Base-by-base conservation (phyloP, 2,329 filamentous ascomycete genomes). In the Periglandula ipomoeae region DNA sequence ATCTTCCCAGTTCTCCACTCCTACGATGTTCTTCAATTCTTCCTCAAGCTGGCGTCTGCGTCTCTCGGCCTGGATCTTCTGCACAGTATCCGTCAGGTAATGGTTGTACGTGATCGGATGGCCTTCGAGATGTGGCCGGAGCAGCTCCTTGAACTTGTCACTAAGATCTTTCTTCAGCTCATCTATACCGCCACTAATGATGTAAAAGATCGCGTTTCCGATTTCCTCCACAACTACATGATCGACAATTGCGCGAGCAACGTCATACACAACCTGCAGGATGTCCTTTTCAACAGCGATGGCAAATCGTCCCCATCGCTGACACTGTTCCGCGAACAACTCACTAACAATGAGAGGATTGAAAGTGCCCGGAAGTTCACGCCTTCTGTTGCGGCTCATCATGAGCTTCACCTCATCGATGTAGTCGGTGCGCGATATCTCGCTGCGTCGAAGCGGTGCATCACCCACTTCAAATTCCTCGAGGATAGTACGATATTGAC, bases 341-440 rank as follows among this genome's bases (percentile, higher is more conserved):
- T 83, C 74, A 0, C 67, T 65, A 0, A 85, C 70, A 9, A 85
- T 64, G 47, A 79, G 58, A 0, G 81, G 74, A 51, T 82, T 82
- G 60, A 80, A 84, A 0, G 69, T 78, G 0, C 81, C 79, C 0
- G 78, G 76, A 0, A 86, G 62, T 56, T 86, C 82, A 5, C 72
- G 63, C 2, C 61, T 62, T n/a, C 59, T 54, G 34, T 39, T 56
- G 1, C 53, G 53, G 5, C 47, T 22, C 46, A 65, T 60, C 5
- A 58, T 38, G 0, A 24, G 9, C 2, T 52, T 49, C 15, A 65
- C 54, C 0, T 61, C 52, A 3, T 51, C 3, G 5, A 62, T 44
- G 4, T 57, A 63, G 1, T 52, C 49, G 1, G 48, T 44, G 1
- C 52, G 48, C 3, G 44, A n/a, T 3, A 51, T 20, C 5, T 17